Conservation (phyloP, 148 eudicot species). For the Rhododendron simsii region DNA sequence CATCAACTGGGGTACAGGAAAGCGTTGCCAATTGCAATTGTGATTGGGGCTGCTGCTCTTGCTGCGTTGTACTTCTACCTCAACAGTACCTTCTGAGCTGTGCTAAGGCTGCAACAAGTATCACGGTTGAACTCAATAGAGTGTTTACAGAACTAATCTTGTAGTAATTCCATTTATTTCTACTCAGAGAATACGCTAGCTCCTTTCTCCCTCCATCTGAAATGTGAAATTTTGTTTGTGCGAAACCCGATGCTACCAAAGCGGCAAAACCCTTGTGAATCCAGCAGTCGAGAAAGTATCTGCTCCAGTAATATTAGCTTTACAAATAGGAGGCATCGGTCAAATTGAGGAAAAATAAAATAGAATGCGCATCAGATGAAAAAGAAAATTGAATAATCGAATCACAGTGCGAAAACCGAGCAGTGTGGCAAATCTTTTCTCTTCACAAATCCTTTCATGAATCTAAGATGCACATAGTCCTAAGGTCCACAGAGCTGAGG, state of each 20-base stretch:
- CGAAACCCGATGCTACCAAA: background rate
- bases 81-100: slow-evolving; percentile 43
- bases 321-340: background rate
- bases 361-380: background rate
- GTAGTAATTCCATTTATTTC: slow-evolving; percentile 2
- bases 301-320: background rate
- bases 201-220: background rate
- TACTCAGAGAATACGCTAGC: background rate
- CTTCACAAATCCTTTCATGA: background rate
- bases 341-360: background rate
- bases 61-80: slow-evolving; percentile 73
- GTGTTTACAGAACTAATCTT: background rate
- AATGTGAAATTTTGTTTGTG: background rate
- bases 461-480: background rate
- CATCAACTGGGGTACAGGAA: slow-evolving; percentile 35
- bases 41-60: slow-evolving; percentile 62
- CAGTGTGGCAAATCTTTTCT: background rate
- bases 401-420: background rate
- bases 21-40: slow-evolving; percentile 77
- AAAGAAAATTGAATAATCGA: background rate
- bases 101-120: background rate
- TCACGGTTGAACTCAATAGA: background rate
- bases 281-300: background rate
- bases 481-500: background rate
- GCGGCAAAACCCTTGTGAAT: background rate